Base-by-base conservation (phyloP, 139 green algal species). In the Protoeuglena noctilucae region DNA sequence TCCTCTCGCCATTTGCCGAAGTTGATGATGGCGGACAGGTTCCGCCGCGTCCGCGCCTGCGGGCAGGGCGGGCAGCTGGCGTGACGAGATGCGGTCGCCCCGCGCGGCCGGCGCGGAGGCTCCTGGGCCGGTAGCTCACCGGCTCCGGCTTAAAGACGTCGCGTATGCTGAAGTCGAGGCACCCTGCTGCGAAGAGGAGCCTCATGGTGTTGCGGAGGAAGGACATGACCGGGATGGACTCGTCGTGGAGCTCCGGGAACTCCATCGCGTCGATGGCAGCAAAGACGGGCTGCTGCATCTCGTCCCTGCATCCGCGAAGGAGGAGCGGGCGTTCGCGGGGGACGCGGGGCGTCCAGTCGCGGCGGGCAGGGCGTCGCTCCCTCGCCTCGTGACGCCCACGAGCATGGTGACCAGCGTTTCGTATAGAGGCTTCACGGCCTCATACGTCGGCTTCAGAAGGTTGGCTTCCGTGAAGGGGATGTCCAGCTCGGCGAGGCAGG, bases 1-100 rank as follows among this genome's bases (percentile, higher is more conserved):
- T 93, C 82, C 64, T 95, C 89, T 0, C 87, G 68, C 63, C 88
- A 95, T 69, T 89, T 94, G 22, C 78, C 85, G 70, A 94, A 94
- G 69, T 96, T 96, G 66, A 96, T 83, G 40, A 94, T 59, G 0
- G 86, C 87, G n/a, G 64, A 84, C 16, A 96, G 64, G 48, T 91
- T 80, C 16, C 80, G 74, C 27, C 76, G 63, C 54, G 88, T 66
- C 2, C 85, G 67, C 3, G 12, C 34, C 34, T n/a, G 34, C 12
- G 34, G 12, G 34, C 34, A 45, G 34, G 14, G 34, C 34, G 34
- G 34, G 12, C 34, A 45, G 34, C 34, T 9, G 34, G 34, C 34
- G 14, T 45, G 34, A 45, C 34, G n/a, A n/a, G n/a, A n/a, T n/a
- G n/a, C n/a, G n/a, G n/a, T n/a, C n/a, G n/a, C n/a, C n/a, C n/a